Base-by-base conservation (phyloP, 2,329 filamentous ascomycete species). In the Tolypocladium inflatum region DNA sequence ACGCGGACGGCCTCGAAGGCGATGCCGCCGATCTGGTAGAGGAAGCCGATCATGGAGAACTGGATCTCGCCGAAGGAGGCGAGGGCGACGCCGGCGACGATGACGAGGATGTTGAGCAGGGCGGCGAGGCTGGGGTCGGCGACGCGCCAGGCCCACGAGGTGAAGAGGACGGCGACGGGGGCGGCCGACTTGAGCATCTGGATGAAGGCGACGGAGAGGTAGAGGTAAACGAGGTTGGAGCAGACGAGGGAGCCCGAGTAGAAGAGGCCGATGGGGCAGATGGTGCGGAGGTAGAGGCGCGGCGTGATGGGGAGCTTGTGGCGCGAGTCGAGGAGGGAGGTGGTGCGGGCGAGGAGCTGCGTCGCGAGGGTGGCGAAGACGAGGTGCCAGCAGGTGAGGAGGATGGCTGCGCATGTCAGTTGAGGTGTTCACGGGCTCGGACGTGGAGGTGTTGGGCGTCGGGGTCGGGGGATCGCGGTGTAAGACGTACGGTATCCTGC, bases 1-100 rank as follows among this genome's bases (percentile, higher is more conserved):
- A 94, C 78, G 60, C 90, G 86, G 61, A 89, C 80, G 51, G 90
- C 89, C 76, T 95, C 90, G 68, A 92, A 93, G 55, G 87, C 71
- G 64, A 92, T 89, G 63, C 89, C 90, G 60, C 81, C 87, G 57
- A 88, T 71, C 75, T 94, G 90, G 74, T 82, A 88, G 39, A 86
- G 61, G 71, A 89, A 85, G 53, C 85, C 85, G 45, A 82, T 66
- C 74, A 84, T 75, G 64, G 84, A 84, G 72, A 90, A 89, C 58
- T 85, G 78, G 64, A 89, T 85, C 72, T 89, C 87, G 62, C 87
- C 87, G 38, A 76, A 66, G 59, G 78, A 81, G 41, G 81, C 79
- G 30, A 84, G 69, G 26, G 70, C 74, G 15, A 84, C 80, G 56
- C 81, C 80, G 11, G 74, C 63, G 15, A 82, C 78, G 58, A 84